Conservation (phyloP, 805 yeast genomes). For the Metschnikowia similis region DNA sequence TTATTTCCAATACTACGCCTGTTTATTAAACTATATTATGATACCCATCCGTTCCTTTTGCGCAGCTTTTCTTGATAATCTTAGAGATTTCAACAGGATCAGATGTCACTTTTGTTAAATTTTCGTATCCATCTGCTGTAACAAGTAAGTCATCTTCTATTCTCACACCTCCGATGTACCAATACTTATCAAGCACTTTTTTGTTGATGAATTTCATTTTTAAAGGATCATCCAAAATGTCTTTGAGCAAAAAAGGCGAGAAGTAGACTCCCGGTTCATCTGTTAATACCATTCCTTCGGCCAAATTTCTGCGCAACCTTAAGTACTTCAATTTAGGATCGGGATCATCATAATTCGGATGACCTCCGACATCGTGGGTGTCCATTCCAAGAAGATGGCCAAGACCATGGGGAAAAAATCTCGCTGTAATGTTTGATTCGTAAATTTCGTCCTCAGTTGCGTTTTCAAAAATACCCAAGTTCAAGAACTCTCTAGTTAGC, state of each 20-base stretch:
- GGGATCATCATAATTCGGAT: conserved; percentile 78
- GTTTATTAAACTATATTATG: conserved; percentile 43
- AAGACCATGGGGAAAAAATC: conserved; percentile 92
- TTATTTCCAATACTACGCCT: background rate
- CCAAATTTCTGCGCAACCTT: conserved; percentile 71
- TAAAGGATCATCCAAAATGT: conserved; percentile 46
- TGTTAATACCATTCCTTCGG: conserved; percentile 80
- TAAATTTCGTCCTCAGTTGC: conserved; percentile 60
- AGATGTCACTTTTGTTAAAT: conserved; percentile 76
- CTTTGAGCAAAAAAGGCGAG: conserved; percentile 73
- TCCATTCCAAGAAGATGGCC: conserved; percentile 95
- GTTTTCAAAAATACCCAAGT: conserved; percentile 72
- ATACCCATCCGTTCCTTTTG: conserved; percentile 59
- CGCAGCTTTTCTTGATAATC: conserved; percentile 68
- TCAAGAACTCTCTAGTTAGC: conserved; percentile 63
- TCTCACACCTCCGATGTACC: conserved; percentile 94
- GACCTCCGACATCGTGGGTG: conserved; percentile 93
- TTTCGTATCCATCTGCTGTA: conserved; percentile 72
- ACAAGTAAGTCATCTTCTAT: conserved; percentile 90
- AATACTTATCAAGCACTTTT: conserved; percentile 67
- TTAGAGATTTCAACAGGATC: conserved; percentile 79
- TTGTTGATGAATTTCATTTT: conserved; percentile 57
- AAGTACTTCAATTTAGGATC: conserved; percentile 72
- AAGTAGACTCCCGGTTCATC: conserved; percentile 96
- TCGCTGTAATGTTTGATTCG: conserved; percentile 63